Evolutionary conservation across 768 basidiomycete genomes (phyloP).

Genomic region (Boletus reticuloceps): DNA sequence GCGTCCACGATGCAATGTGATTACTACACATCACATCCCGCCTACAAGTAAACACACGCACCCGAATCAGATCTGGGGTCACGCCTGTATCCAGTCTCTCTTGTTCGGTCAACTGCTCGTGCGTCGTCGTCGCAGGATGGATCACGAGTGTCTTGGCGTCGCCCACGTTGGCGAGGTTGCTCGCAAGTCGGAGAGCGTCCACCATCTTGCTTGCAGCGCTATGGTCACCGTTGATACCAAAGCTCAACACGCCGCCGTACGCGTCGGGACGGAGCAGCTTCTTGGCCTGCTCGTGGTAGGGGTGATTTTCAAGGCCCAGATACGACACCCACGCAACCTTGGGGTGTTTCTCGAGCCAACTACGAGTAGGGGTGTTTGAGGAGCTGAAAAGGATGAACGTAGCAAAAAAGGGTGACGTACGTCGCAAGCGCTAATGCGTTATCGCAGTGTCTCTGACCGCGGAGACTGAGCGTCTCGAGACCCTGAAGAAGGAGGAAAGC

Average conservation of each 20-base stretch:
- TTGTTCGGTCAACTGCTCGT: conserved; percentile 49
- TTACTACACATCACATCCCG: not conserved
- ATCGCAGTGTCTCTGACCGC: conserved; percentile 54
- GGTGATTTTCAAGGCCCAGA: conserved; percentile 62
- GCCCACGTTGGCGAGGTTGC: conserved; percentile 72
- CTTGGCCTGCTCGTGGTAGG: conserved; percentile 57
- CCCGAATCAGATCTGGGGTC: conserved; percentile 55
- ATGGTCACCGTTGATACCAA: conserved; percentile 65
- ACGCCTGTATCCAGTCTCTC: conserved; percentile 53
- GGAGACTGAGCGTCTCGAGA: conserved; percentile 60
- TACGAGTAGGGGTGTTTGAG: not conserved
- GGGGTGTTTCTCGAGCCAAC: conserved; percentile 61
- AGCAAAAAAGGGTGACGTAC: conserved; percentile 16
- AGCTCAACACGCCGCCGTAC: conserved; percentile 75
- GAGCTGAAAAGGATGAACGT: too few relatives aligned
- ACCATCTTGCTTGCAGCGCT: conserved; percentile 53
- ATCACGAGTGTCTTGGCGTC: conserved; percentile 64
- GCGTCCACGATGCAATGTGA: not conserved
- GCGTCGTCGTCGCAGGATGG: conserved; percentile 57
- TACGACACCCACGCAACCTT: conserved; percentile 78
- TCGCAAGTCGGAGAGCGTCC: conserved; percentile 68
- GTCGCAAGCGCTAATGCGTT: conserved; percentile 55
- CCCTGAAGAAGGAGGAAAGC: conserved; percentile 61
- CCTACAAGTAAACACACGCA: conserved; percentile 25
- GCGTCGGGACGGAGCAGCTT: conserved; percentile 47